Percentiles rank a stretch among this genome's conserved stretches.
Conservation (phyloP, 768 basidiomycete species). For the Lyophyllum semitale region DNA sequence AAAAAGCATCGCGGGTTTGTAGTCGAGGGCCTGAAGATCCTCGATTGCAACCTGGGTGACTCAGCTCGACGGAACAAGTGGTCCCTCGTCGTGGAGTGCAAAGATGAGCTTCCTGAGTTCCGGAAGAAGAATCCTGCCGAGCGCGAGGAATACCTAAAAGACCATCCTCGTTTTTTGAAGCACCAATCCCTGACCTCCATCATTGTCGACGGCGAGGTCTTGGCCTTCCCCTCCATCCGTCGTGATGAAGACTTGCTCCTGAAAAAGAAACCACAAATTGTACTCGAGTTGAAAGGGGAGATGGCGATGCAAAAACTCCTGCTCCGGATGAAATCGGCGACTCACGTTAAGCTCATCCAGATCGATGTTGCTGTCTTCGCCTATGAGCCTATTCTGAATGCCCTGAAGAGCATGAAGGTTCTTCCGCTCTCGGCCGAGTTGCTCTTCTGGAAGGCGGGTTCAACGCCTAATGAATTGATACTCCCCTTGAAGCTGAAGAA, state of each 20-base stretch:
- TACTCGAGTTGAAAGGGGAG: constrained; percentile 54
- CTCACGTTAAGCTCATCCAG: constrained; percentile 41
- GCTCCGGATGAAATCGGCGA: constrained; percentile 32
- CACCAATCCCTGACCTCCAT: constrained; percentile 60
- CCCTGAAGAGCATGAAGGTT: constrained; percentile 45
- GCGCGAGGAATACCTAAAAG: constrained; percentile 38
- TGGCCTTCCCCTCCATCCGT: constrained; percentile 54
- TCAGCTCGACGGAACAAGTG: constrained; percentile 31
- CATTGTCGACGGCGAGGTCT: constrained; percentile 44
- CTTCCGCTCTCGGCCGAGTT: constrained; percentile 55
- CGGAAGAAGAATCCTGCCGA: constrained; percentile 27
- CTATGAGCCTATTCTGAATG: constrained; percentile 62
- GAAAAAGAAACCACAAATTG: constrained; percentile 47
- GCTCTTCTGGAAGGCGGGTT: constrained; percentile 49
- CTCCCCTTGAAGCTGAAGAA: background rate
- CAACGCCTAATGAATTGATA: background rate
- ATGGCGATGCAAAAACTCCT: constrained; percentile 40
- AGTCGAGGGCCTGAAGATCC: constrained; percentile 38
- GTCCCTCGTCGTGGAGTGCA: constrained; percentile 41
- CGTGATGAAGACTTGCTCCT: constrained; percentile 57
- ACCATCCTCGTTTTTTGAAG: constrained; percentile 44
- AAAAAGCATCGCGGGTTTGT: constrained; percentile 32
- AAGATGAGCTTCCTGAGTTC: constrained; percentile 37
- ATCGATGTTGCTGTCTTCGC: constrained; percentile 65
- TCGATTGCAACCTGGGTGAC: constrained; percentile 33